These are phyloP conservation scores for Cladosporium phlei DNA, from an alignment of 2,329 filamentous ascomycete genomes.

Conservation along the genomic window DNA sequence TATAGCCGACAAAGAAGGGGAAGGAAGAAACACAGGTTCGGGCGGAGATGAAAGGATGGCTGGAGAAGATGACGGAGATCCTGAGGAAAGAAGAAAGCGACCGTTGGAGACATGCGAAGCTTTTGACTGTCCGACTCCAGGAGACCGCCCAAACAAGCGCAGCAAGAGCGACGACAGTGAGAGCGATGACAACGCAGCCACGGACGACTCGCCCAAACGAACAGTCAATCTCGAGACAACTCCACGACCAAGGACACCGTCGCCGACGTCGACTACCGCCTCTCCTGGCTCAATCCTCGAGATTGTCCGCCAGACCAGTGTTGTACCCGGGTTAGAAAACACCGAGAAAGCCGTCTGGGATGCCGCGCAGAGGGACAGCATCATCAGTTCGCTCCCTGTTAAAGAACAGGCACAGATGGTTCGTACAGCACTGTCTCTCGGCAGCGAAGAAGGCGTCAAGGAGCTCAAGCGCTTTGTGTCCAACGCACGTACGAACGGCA, in stretches of 20 bases:
- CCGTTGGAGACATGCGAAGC: neutral
- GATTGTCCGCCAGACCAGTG: neutral
- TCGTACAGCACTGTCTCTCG: slow-evolving; percentile 1
- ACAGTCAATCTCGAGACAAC: neutral
- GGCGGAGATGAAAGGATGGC: neutral
- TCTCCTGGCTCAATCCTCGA: neutral
- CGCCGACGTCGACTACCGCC: neutral
- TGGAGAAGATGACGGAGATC: neutral
- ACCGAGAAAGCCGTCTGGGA: neutral
- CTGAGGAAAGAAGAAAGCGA: neutral
- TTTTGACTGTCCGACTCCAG: neutral
- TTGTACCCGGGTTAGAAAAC: neutral
- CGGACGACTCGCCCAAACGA: neutral
- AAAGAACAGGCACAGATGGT: neutral
- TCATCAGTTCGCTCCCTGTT: neutral
- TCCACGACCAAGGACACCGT: neutral
- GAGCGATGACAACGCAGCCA: neutral
- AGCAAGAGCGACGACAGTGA: neutral
- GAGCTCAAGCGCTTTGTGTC: slow-evolving; percentile 1
- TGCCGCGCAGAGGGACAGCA: neutral
- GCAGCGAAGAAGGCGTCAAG: neutral
- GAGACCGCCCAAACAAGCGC: neutral
- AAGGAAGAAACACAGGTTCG: neutral
- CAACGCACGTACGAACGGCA: neutral
- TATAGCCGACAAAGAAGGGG: neutral